Evolutionary conservation across 192 early-diverging fungal genomes (phyloP), one percentile per base, ranked within the genome.

Genomic region (Phycomyces nitens): DNA sequence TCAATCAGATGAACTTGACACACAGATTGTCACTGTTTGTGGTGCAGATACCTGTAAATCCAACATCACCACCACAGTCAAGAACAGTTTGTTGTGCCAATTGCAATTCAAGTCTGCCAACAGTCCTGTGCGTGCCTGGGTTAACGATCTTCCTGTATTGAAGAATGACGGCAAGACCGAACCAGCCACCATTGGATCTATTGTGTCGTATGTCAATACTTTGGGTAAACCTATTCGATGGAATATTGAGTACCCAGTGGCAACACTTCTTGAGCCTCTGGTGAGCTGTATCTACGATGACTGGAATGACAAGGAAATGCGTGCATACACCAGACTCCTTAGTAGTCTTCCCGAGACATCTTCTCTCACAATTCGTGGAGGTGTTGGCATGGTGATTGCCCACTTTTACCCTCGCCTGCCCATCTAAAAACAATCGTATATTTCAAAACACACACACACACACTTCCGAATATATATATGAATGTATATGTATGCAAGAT

Each of bases 231-330:
- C 50, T 15, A 8, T 53, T 2, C 12, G 40, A 3, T 71, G 60
- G 60, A 60, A 54, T 20, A 11, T 69, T 34, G 65, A 66, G 41
- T 23, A 63, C 1, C 20, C 53, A 12, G 72, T 71, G 7, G 50
- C 62, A 0, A 40, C 12, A 15, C 38, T 54, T 21, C 18, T 72
- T 3, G 53, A 65, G 22, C 73, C 65, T 5, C 57, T 54, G 12
- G 60, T 79, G 26, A 64, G 63, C n/a, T 82, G 81, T 29, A 54
- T 68, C 7, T 82, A 82, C 22, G 81, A 82, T 60, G 81, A 82
- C 42, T 82, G 81, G 81, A 70, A 69, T n/a, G 51, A 68, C 7
- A 71, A 69, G 0, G 66, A 74, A 52, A 69, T 80, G n/a, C 81
- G 78, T 41, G 81, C 81, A 2, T 82, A 77, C 44, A 70, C 75